Conservation (phyloP, 2,329 filamentous ascomycete genomes). For the Incumbomyces delicatus region DNA sequence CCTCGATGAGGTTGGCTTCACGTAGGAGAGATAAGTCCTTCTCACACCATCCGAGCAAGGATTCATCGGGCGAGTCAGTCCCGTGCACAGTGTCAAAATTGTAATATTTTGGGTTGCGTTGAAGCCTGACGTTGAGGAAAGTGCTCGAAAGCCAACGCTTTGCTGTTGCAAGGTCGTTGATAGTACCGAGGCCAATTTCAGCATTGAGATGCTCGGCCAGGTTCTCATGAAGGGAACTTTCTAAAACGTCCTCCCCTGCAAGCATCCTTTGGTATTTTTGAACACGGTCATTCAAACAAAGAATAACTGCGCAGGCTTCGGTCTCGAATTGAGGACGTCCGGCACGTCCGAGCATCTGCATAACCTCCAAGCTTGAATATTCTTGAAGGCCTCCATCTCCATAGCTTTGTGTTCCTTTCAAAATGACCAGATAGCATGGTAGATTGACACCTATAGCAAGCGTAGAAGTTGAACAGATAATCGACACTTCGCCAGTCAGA, state of each 20-base stretch:
- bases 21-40: slow-evolving; percentile 58
- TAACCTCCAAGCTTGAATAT: slow-evolving; percentile 72
- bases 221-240: slow-evolving; percentile 70
- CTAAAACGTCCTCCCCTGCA: slow-evolving; percentile 61
- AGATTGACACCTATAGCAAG: slow-evolving; percentile 75
- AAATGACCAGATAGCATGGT: slow-evolving; percentile 70
- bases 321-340: slow-evolving; percentile 75
- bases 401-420: slow-evolving; percentile 68
- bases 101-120: slow-evolving; percentile 62
- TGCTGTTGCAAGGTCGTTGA: slow-evolving; percentile 55
- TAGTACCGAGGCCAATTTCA: slow-evolving; percentile 67
- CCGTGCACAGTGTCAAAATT: slow-evolving; percentile 47
- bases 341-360: slow-evolving; percentile 83
- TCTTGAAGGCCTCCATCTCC: slow-evolving; percentile 53
- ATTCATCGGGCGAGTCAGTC: slow-evolving; percentile 47
- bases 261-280: slow-evolving; percentile 62
- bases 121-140: slow-evolving; percentile 66
- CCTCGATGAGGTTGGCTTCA: slow-evolving; percentile 47
- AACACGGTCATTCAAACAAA: slow-evolving; percentile 59
- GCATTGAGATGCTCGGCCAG: slow-evolving; percentile 77
- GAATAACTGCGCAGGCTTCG: slow-evolving; percentile 65
- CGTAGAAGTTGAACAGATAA: slow-evolving; percentile 83
- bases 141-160: slow-evolving; percentile 67
- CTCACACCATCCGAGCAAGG: slow-evolving; percentile 60
- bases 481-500: slow-evolving; percentile 58